phyloP scores from a whole-genome alignment of 768 basidiomycete genomes.

The Candolleomyces eurysporus region DNA sequence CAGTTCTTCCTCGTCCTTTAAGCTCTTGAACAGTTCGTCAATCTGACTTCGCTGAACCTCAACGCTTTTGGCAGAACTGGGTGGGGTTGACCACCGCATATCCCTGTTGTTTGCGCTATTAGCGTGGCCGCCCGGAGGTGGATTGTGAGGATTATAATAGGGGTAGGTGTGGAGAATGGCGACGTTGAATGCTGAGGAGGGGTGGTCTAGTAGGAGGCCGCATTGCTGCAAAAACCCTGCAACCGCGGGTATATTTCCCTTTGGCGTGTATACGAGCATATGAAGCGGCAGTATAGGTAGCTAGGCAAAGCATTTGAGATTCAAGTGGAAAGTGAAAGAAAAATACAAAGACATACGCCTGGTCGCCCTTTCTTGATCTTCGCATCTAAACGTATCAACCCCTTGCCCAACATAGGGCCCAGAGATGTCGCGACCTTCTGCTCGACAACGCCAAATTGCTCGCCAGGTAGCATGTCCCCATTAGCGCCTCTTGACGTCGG shows the following conservation, averaged over 20 bases:
- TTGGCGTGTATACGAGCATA: slow-evolving; percentile 90
- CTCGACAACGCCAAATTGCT: slow-evolving; percentile 81
- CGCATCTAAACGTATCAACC: slow-evolving; percentile 77
- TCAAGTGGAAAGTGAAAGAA: not conserved
- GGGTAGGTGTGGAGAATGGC: slow-evolving; percentile 58
- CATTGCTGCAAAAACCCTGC: slow-evolving; percentile 70
- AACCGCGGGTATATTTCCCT: slow-evolving; percentile 86
- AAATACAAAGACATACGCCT: slow-evolving; percentile 45
- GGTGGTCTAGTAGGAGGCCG: slow-evolving; percentile 77
- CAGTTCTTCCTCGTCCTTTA: slow-evolving; percentile 86
- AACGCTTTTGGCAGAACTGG: slow-evolving; percentile 69
- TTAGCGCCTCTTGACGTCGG: slow-evolving; percentile 49
- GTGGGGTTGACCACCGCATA: slow-evolving; percentile 58
- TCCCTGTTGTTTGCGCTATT: slow-evolving; percentile 38
- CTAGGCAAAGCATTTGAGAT: slow-evolving; percentile 34
- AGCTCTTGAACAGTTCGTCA: slow-evolving; percentile 87
- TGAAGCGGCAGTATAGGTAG: slow-evolving; percentile 80
- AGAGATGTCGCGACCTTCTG: slow-evolving; percentile 78
- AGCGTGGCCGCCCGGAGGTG: slow-evolving; percentile 63
- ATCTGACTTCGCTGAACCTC: slow-evolving; percentile 93
- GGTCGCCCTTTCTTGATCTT: slow-evolving; percentile 65
- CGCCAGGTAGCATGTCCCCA: slow-evolving; percentile 57
- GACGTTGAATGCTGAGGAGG: slow-evolving; percentile 62
- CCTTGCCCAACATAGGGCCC: slow-evolving; percentile 83
- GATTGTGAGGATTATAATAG: slow-evolving; percentile 90